Evolutionary conservation across 2,329 filamentous ascomycete genomes (phyloP), one percentile per base, ranked within the genome.

Genomic region (Drechslera avenae): DNA sequence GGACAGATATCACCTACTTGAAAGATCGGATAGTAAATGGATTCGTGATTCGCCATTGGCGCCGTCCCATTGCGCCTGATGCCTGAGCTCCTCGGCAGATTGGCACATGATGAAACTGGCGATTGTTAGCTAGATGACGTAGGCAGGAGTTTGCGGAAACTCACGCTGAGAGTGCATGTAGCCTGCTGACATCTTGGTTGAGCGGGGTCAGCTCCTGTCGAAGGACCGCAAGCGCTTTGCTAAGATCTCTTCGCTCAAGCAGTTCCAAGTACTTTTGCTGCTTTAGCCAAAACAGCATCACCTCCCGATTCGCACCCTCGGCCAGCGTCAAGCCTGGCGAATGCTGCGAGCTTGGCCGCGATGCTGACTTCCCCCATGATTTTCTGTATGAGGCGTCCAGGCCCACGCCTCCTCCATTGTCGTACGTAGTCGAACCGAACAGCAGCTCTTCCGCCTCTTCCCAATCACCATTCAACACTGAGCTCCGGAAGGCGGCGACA

Each of bases 181-280:
- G 79, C 64, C 89, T 87, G 33, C 81, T 78, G 1, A 86, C 86
- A 64, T 96, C 90, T 62, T 89, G 87, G 62, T 90, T 88, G 34
- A 97, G 77, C 0, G 94, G 92, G 0, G 91, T 94, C 46, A 99
- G 77, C 76, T 99, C 93, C 56, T 85, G 86, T 16, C 94, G 86
- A 37, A 99, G 81, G n/a, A 97, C 91, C 66, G 82, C 81, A 50
- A 99, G 79, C 6, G 93, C 94, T 43, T 82, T 81, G 12, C 81
- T 81, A 7, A 90, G 83, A 63, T 97, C 86, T 60, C 86, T 81
- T 64, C 81, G 79, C 72, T 97, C 92, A 35, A 99, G 77, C 7
- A 96, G 78, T 76, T 99, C 94, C 23, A 99, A 79, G 65, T 93
- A 99, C 73, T 97, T 97, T 71, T 99, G 94, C 69, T 96, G 89